Base-by-base conservation (phyloP, 2,329 filamentous ascomycete genomes). In the Scedosporium aurantiacum region DNA sequence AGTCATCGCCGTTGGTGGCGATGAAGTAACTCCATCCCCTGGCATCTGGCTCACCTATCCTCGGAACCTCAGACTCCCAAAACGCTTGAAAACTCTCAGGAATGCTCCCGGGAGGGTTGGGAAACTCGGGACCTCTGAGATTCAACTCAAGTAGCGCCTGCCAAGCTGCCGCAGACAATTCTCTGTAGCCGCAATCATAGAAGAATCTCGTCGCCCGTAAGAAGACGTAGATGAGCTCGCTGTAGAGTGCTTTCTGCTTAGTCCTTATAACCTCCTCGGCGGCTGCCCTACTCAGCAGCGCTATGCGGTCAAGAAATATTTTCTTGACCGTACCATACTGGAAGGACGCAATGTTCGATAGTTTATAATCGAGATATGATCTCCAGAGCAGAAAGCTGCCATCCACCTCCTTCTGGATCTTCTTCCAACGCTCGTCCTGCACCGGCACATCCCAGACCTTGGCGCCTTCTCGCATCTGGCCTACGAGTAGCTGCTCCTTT, bases 41-140 rank as follows among this genome's bases (percentile, higher is more conserved):
- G 2, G 90, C 86, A 1, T 77, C 78, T 0, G 74, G 68, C 66
- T 97, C 93, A 8, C 93, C 93, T 60, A 96, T 81, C 5, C 93
- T 83, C 0, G 88, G 78, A 0, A 84, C 79, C 69, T 97, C 93
- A 62, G 85, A 89, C 63, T 96, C 91, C 94, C 94, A 97, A 65
- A 94, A 96, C 2, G 86, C 80, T 57, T 82, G 76, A 64, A 96
- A 89, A 0, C 69, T 68, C 2, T 72, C 69, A 7, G 58, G 58
- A 6, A 43, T 7, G 28, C 28, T 3, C 16, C 45, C 25, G 14
- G 50, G 18, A 16, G 58, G 47, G 25, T 37, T 50, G 16, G 52
- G n/a, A 23, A 50, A 47, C 37, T 14, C 55, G 2, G 88, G 85
- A 2, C 78, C 77, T 56, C 84, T 84, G 63, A 91, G 81, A 18